Percentiles rank a stretch among this genome's conserved stretches.
These are phyloP conservation scores for Penicillium steckii DNA, from an alignment of 495 filamentous ascomycete species.

Conservation along the genomic window DNA sequence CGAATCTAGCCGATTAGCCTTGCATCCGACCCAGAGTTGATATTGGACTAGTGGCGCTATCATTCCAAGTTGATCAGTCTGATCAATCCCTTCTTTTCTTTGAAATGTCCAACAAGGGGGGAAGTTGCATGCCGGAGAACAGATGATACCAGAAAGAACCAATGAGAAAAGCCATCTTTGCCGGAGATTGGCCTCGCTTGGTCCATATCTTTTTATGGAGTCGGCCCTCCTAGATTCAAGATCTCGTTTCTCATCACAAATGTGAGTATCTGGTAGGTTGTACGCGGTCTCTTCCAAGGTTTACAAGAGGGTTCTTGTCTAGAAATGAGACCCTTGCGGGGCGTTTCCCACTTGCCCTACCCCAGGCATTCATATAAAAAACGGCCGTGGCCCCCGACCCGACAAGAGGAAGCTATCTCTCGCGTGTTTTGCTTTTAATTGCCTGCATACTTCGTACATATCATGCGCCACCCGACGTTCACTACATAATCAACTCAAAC, in stretches of 20 bases:
- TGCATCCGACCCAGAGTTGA: conserved; percentile 21
- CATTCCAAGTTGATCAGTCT: conserved; percentile 16
- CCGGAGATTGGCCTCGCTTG: not conserved
- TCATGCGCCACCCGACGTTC: not conserved
- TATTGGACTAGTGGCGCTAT: conserved; percentile 19
- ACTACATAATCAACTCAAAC: not conserved
- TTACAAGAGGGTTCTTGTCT: not conserved
- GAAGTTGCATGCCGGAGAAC: conserved; percentile 11
- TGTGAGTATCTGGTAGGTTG: conserved; percentile 10
- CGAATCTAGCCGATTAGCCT: conserved; percentile 16
- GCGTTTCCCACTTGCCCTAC: conserved; percentile 6
- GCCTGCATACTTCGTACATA: not conserved
- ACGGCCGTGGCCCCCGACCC: too few relatives aligned
- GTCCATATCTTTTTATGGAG: not conserved
- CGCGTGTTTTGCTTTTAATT: not conserved
- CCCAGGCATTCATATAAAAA: conserved; percentile 9
- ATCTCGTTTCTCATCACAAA: conserved; percentile 1
- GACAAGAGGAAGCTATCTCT: too few relatives aligned
- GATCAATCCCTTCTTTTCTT: conserved; percentile 17
- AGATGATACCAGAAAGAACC: conserved; percentile 2
- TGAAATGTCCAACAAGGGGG: conserved; percentile 20
- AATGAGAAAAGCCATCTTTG: too few relatives aligned
- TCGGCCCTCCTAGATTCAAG: conserved; percentile 4
- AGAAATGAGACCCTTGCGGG: conserved; percentile 15
- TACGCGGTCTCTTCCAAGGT: conserved; percentile 9